Evolutionary conservation across 2,329 filamentous ascomycete species (phyloP).

Genomic region (Hymenoscyphus occultus): DNA sequence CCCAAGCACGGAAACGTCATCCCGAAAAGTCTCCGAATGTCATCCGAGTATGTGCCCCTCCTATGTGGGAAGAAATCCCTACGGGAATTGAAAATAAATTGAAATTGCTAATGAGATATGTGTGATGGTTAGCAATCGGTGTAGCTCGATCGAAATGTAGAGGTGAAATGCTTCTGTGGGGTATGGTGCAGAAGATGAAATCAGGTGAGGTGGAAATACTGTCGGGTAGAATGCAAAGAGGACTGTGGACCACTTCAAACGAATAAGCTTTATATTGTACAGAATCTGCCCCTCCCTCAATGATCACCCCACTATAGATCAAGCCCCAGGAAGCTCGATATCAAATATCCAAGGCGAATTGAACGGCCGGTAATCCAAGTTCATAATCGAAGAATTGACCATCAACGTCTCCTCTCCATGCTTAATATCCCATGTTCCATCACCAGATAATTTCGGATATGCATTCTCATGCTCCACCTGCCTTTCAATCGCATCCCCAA

Average conservation of each 20-base stretch:
- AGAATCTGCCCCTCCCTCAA: not conserved
- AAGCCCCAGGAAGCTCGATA: constrained; percentile 16
- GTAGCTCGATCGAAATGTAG: too few relatives aligned
- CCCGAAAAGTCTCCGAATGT: too few relatives aligned
- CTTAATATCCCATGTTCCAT: constrained; percentile 29
- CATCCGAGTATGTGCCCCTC: too few relatives aligned
- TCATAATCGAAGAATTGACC: constrained; percentile 52
- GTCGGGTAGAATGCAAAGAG: too few relatives aligned
- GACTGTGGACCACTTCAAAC: too few relatives aligned
- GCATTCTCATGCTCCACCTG: constrained; percentile 37
- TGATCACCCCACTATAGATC: not conserved
- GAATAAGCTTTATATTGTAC: not conserved
- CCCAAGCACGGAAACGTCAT: not conserved
- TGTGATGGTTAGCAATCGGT: too few relatives aligned
- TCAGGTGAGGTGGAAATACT: too few relatives aligned
- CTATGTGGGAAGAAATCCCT: not conserved
- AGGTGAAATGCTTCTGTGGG: too few relatives aligned
- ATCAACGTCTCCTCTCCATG: constrained; percentile 51
- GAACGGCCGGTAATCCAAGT: constrained; percentile 39
- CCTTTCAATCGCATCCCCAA: constrained; percentile 36
- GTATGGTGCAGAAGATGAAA: too few relatives aligned
- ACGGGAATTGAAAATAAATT: not conserved
- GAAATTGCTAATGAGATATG: too few relatives aligned
- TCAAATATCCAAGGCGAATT: constrained; percentile 55
- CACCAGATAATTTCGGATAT: constrained; percentile 34